A percentile compares a stretch with the other conserved stretches of the same genome.
phyloP scores from a whole-genome alignment of 1,139 yeast species.

The Geotrichum carabidarum region DNA sequence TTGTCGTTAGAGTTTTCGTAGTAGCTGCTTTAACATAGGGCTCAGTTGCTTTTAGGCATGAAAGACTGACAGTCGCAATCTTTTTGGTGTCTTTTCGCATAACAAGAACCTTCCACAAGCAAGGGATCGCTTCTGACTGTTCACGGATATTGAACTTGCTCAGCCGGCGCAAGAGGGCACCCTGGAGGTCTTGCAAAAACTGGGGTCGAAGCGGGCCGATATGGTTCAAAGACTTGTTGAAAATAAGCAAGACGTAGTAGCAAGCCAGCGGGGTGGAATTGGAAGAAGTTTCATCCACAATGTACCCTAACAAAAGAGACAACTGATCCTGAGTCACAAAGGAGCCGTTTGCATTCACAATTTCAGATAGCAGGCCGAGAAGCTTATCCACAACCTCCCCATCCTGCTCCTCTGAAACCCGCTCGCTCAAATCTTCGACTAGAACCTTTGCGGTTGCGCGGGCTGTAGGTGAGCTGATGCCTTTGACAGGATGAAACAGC shows the following conservation, averaged over 20 bases:
- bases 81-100: conserved; percentile 46
- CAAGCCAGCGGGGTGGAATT: conserved; percentile 39
- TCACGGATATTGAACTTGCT: conserved; percentile 57
- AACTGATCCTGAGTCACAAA: conserved; percentile 62
- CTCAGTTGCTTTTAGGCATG: conserved; percentile 50
- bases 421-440: conserved; percentile 27
- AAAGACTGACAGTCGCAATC: conserved; percentile 55
- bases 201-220: conserved; percentile 46
- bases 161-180: conserved; percentile 48
- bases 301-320: conserved; percentile 54
- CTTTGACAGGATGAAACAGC: conserved; percentile 21
- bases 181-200: conserved; percentile 50
- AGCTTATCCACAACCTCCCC: conserved; percentile 35
- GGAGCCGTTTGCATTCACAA: conserved; percentile 48
- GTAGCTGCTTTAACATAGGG: conserved; percentile 39
- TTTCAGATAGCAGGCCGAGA: conserved; percentile 48
- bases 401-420: conserved; percentile 22
- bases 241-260: conserved; percentile 49
- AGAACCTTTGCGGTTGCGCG: conserved; percentile 20
- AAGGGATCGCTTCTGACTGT: conserved; percentile 63
- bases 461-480: conserved; percentile 22
- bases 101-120: conserved; percentile 53
- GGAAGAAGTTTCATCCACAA: conserved; percentile 44
- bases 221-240: conserved; percentile 47
- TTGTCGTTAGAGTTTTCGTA: conserved; percentile 24